phyloP scores from a whole-genome alignment of 2,329 filamentous ascomycete species.

The Cercospora sojina region DNA sequence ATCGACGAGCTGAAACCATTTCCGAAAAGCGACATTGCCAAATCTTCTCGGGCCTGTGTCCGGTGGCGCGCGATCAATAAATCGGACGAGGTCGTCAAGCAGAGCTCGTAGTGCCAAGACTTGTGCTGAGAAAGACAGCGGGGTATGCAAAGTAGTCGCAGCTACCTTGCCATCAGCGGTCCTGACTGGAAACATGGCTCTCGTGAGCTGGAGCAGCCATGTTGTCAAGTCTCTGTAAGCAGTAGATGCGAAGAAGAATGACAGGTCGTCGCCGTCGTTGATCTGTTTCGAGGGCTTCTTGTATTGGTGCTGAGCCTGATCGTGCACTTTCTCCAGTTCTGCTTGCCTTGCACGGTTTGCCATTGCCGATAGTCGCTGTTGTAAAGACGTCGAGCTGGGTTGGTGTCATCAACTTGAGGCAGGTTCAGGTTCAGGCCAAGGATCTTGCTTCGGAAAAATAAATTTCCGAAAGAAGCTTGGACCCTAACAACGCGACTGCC shows the following conservation, averaged over 20 bases:
- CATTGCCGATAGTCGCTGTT: neutral
- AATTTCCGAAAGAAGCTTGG: neutral
- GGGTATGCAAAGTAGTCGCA: conserved; percentile 47
- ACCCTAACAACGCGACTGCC: neutral
- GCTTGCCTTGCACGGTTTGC: neutral
- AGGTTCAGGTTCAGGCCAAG: neutral
- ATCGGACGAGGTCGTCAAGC: conserved; percentile 60
- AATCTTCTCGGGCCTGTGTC: conserved; percentile 84
- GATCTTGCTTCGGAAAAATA: neutral
- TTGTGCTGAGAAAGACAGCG: conserved; percentile 47
- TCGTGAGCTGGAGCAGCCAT: conserved; percentile 88
- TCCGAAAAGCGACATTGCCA: conserved; percentile 86
- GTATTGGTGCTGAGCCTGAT: conserved; percentile 51
- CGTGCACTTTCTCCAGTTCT: conserved; percentile 9
- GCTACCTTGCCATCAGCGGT: conserved; percentile 36
- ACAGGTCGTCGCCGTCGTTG: conserved; percentile 78
- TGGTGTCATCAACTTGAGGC: neutral
- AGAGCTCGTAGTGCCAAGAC: conserved; percentile 66
- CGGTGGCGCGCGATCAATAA: conserved; percentile 78
- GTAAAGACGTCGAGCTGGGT: neutral
- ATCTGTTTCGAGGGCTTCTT: conserved; percentile 73
- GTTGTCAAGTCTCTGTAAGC: conserved; percentile 85
- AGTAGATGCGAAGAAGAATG: conserved; percentile 72
- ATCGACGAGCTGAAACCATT: conserved; percentile 72
- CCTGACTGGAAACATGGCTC: conserved; percentile 73